These are phyloP conservation scores for Colletotrichum limetticola DNA, from an alignment of 2,329 filamentous ascomycete species.

Conservation along the genomic window DNA sequence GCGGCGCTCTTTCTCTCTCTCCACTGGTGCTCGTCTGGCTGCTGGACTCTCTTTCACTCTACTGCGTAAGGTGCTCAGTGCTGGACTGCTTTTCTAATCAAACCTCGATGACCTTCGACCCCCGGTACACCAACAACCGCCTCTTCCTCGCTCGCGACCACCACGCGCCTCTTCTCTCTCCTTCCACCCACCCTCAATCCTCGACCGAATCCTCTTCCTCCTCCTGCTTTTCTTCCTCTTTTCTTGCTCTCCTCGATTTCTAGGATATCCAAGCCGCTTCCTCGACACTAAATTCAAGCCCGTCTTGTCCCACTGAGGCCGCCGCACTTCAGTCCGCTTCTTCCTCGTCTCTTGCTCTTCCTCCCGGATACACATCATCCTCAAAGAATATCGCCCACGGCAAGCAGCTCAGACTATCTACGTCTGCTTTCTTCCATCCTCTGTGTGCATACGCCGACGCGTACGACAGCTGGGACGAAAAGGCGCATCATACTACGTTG, in stretches of 20 bases:
- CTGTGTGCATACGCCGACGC: conserved; percentile 29
- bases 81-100: conserved; percentile 35
- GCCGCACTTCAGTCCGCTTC: conserved; percentile 8
- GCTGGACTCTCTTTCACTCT: background rate
- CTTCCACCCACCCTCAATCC: conserved; percentile 23
- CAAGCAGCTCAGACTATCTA: background rate
- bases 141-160: conserved; percentile 2
- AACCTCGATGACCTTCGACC: conserved; percentile 26
- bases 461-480: conserved; percentile 20
- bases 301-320: conserved; percentile 29
- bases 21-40: background rate
- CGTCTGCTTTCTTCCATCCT: conserved; percentile 22
- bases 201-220: conserved; percentile 35
- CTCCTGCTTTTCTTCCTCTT: conserved; percentile 12
- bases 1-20: background rate
- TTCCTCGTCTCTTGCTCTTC: conserved; percentile 10
- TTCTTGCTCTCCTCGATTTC: conserved; percentile 5
- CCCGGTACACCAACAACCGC: background rate
- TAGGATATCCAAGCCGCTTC: conserved; percentile 18
- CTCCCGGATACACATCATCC: conserved; percentile 6
- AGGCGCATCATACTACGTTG: background rate
- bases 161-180: conserved; percentile 7
- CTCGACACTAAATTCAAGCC: conserved; percentile 3
- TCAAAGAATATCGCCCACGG: background rate
- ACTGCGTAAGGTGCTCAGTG: background rate